Base-by-base conservation (phyloP, 2,329 filamentous ascomycete species). In the Ilyonectria mors-panacis region DNA sequence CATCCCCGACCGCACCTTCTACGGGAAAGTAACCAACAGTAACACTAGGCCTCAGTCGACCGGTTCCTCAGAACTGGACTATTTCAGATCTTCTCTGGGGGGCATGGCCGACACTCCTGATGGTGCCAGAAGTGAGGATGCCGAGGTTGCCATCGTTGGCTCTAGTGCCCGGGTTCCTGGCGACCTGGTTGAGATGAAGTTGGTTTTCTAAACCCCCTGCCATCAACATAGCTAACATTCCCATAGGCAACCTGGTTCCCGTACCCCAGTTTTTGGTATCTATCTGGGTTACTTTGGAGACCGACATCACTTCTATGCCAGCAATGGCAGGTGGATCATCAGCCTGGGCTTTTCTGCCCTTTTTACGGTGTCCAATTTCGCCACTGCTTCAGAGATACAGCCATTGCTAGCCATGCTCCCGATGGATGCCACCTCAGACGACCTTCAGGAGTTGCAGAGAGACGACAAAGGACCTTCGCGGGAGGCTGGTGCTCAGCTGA, bases 251-350 rank as follows among this genome's bases (percentile, higher is more conserved):
- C 71, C 78, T 9, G 77, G 79, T n/a, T 83, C 82, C 12, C 80
- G 85, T 28, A 78, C 84, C 21, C 84, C 85, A 5, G 68, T 87
- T 17, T 79, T 90, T 50, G 88, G 83, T 13, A 75, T 90, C 50
- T 88, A 85, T 69, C 79, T 90, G 8, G 87, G 87, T 15, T 83
- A 79, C 59, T 82, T 86, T 69, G 82, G 85, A 44, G 83, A 83
- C 19, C 79, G 84, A 47, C 81, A 88, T 70, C 86, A 89, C 74
- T 88, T 86, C 74, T 89, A 88, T 75, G 84, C 85, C 33, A 82
- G 76, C 69, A 85, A 82, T 17, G 88, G 87, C 68, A 85, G 84
- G 79, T 85, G 88, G 75, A 73, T 85, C 17, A 82, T 82, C 9
- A 82, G 81, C 58, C 63, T 82, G 42, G 79, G 79, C 17, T 77